phyloP scores from a whole-genome alignment of 1,139 yeast species.

The Hansenula sp. region DNA sequence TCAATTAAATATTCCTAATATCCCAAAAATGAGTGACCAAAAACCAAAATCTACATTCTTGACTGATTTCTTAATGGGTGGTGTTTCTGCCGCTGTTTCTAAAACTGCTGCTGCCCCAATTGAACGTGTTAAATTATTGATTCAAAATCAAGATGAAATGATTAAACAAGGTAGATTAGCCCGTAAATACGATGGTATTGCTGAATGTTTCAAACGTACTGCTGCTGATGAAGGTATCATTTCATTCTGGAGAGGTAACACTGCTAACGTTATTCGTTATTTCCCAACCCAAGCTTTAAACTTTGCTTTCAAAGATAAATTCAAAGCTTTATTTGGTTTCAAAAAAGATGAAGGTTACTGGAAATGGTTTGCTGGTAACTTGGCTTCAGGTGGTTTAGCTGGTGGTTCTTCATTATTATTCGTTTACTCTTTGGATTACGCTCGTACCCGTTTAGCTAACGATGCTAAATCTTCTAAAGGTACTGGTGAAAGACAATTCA shows the following conservation, averaged over 20 bases:
- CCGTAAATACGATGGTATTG: constrained; percentile 62
- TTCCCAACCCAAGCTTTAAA: constrained; percentile 84
- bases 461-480: constrained; percentile 72
- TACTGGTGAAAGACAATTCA: constrained; percentile 72
- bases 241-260: constrained; percentile 83
- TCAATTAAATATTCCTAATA: constrained; percentile 1
- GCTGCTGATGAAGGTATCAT: constrained; percentile 67
- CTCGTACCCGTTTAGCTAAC: constrained; percentile 82
- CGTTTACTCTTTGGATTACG: constrained; percentile 79
- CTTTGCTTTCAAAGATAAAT: constrained; percentile 83
- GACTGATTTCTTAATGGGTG: constrained; percentile 71
- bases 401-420: constrained; percentile 75
- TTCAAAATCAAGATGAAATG: constrained; percentile 85
- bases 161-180: constrained; percentile 75
- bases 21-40: constrained; percentile 19
- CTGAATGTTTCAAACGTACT: constrained; percentile 71
- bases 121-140: constrained; percentile 76
- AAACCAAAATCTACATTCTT: constrained; percentile 34
- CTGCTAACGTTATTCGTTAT: constrained; percentile 80
- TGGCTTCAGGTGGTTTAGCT: constrained; percentile 81
- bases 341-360: constrained; percentile 66
- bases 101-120: constrained; percentile 86
- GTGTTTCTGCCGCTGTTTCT: constrained; percentile 83
- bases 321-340: constrained; percentile 75
- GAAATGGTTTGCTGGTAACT: constrained; percentile 74